phyloP scores from a whole-genome alignment of 202 grass and related monocot genomes.

The Setaria viridis region DNA sequence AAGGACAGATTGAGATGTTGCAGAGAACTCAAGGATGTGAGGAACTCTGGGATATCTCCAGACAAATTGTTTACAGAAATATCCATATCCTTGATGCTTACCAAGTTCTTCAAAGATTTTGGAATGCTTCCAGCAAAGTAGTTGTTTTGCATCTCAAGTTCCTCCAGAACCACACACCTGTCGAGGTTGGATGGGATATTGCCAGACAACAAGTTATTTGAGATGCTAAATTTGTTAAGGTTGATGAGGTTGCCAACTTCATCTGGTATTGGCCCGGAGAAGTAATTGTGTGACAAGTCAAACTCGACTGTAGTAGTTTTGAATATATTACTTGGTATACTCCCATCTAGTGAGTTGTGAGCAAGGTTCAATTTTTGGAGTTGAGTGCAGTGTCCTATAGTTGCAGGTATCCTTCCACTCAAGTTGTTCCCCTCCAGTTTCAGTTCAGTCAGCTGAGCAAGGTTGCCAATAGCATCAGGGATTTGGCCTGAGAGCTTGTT shows the following conservation, averaged over 20 bases:
- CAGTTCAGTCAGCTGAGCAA: conserved; percentile 37
- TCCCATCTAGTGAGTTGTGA: conserved; percentile 49
- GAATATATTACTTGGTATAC: conserved; percentile 46
- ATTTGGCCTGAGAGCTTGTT: conserved; percentile 44
- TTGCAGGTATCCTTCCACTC: conserved; percentile 49
- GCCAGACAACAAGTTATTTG: conserved; percentile 51
- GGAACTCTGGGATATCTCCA: conserved; percentile 47
- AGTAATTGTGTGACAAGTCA: conserved; percentile 59
- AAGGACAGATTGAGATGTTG: conserved; percentile 59
- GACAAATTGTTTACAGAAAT: conserved; percentile 57
- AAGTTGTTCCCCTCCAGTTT: conserved; percentile 53
- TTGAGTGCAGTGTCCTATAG: conserved; percentile 31
- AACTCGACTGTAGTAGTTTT: conserved; percentile 40
- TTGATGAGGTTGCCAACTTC: conserved; percentile 54
- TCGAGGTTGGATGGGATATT: conserved; percentile 46
- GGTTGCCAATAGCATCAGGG: conserved; percentile 36
- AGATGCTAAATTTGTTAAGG: conserved; percentile 37
- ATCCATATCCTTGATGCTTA: conserved; percentile 48
- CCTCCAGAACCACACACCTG: conserved; percentile 41
- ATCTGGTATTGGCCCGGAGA: conserved; percentile 32
- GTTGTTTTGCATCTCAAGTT: conserved; percentile 58
- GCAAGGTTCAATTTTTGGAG: conserved; percentile 50
- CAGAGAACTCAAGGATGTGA: conserved; percentile 24
- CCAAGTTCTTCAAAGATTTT: conserved; percentile 33
- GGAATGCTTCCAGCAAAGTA: conserved; percentile 53